A percentile compares a stretch with the other conserved stretches of the same genome.
phyloP scores from a whole-genome alignment of 2,329 filamentous ascomycete species.

The Arthrobotrys sinensis region DNA sequence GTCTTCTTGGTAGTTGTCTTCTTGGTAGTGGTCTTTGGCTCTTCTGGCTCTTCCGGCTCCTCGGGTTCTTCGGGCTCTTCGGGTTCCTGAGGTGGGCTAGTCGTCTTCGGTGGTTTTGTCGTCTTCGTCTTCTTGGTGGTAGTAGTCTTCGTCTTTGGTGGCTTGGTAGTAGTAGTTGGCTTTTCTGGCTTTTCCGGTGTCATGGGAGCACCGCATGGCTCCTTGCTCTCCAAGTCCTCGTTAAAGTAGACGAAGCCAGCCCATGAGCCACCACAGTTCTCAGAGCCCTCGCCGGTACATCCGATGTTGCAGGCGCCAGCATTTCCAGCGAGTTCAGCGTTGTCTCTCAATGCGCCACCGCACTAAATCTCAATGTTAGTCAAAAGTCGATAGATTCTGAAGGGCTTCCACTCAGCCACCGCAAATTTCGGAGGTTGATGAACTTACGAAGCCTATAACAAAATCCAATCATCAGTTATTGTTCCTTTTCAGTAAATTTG shows the following conservation, averaged over 20 bases:
- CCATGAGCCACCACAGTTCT: conserved; percentile 17
- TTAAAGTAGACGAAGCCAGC: conserved; percentile 8
- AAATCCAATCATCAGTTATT: not conserved
- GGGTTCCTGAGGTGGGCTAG: too few relatives aligned
- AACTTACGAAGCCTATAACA: conserved; percentile 1
- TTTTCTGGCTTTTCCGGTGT: not conserved
- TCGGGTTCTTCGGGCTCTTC: too few relatives aligned
- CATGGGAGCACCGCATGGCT: conserved; percentile 2
- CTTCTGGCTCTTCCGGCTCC: too few relatives aligned
- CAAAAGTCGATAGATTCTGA: not conserved
- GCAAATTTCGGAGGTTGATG: not conserved
- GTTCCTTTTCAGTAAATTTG: not conserved
- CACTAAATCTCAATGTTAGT: conserved; percentile 8
- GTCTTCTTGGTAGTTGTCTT: too few relatives aligned
- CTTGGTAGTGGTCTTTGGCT: too few relatives aligned
- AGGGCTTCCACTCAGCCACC: not conserved
- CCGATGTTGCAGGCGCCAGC: not conserved
- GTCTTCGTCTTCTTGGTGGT: conserved; percentile 6
- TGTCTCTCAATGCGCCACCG: conserved; percentile 16
- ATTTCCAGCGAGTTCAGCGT: not conserved
- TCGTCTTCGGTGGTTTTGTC: not conserved
- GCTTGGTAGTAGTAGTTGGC: conserved; percentile 1
- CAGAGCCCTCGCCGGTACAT: not conserved
- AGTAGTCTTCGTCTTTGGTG: not conserved
- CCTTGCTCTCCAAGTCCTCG: conserved; percentile 16